A percentile compares a stretch with the other conserved stretches of the same genome.
Conservation (phyloP, 75 land plant species). For the Azolla pinnata region DNA sequence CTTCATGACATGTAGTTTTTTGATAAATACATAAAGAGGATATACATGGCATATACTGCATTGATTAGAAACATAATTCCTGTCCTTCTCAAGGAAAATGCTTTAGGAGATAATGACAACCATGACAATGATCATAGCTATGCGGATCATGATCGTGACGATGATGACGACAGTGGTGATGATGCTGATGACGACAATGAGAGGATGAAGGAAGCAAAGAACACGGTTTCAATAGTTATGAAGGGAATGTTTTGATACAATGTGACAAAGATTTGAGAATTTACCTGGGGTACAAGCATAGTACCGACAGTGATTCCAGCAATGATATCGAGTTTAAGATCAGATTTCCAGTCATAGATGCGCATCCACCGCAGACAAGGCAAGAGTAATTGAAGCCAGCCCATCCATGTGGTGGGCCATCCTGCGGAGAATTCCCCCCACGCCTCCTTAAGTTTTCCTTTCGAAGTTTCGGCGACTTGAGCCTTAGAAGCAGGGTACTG, state of each 20-base stretch:
- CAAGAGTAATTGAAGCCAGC: conserved; percentile 47
- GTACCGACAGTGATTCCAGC: conserved; percentile 91
- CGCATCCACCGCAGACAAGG: conserved; percentile 80
- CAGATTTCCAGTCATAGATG: conserved; percentile 52
- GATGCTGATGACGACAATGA: neutral
- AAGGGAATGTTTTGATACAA: no score
- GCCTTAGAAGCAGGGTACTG: neutral
- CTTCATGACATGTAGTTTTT: no score
- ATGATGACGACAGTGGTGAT: neutral
- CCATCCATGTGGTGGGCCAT: conserved; percentile 23
- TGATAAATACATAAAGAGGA: no score
- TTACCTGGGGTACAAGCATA: conserved; percentile 97
- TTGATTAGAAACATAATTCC: no score
- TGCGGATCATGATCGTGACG: no score
- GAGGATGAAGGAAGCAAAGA: neutral
- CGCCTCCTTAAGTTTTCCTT: neutral
- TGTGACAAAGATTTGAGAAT: neutral
- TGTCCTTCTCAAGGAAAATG: neutral
- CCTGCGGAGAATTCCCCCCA: no score
- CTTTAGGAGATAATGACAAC: neutral
- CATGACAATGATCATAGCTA: neutral
- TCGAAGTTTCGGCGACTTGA: neutral
- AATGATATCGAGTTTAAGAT: conserved; percentile 55
- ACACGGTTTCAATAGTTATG: no score
- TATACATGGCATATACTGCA: no score